Base-by-base conservation (phyloP, 768 basidiomycete species). In the Artomyces pyxidatus region DNA sequence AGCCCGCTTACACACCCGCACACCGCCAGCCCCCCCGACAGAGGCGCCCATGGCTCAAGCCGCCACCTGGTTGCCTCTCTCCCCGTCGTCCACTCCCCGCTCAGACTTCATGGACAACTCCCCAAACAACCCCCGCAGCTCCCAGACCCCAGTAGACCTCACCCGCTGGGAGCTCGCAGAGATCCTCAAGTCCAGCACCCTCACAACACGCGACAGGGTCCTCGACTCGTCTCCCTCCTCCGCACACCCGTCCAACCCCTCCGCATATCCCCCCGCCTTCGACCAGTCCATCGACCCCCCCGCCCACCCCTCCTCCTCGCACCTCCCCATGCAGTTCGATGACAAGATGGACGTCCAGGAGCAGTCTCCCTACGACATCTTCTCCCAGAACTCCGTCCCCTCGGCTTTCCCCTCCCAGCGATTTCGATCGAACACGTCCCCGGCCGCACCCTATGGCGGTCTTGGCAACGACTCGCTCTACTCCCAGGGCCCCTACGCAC, bases 361-460 rank as follows among this genome's bases (percentile, higher is more conserved):
- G 57, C 80, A 83, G 52, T 58, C 74, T 11, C 65, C 67, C 52
- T 88, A 85, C 65, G 78, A 83, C 63, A 64, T 88, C 44, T 86
- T 85, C 65, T 70, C 69, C 62, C 69, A 73, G 41, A 62, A 66
- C 22, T 61, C 50, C 52, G 52, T 58, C 35, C 43, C 57, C 54
- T 67, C 76, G 6, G 79, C 80, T n/a, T 35, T 4, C 61, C 64
- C 68, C 43, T 74, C 77, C 39, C 71, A 77, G 50, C 79, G 83
- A 58, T 86, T 86, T 67, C 78, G 82, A 51, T 71, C 80, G 38
- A 84, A 83, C 69, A 80, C 81, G 27, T 81, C 83, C 44, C 84
- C 84, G 0, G 80, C 81, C 9, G 74, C 70, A n/a, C 76, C 75
- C 39, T 65, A 63, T 52, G 83, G 80, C 61, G 64, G 63, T 41